Base-by-base conservation (phyloP, 306 rosid genomes). In the Heteromeles arbutifolia region DNA sequence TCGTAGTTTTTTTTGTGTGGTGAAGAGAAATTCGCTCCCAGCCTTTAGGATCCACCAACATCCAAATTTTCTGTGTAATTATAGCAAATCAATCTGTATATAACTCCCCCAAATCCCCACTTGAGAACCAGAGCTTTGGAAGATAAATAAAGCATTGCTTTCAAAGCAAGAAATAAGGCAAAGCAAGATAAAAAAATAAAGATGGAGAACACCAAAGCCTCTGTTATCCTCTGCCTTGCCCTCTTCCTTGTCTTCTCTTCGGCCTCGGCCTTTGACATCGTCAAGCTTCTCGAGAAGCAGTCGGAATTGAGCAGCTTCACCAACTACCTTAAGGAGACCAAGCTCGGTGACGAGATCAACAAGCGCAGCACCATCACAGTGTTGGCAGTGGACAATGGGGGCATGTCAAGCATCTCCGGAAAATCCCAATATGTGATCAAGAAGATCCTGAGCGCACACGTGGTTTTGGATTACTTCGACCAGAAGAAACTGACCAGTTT, bases 341-440 rank as follows among this genome's bases (percentile, higher is more conserved):
- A 90, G 50, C 84, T 93, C 6, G 85, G 74, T 2, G 87, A 79
- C 0, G 50, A 89, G 37, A 86, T 91, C 10, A 91, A 89, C 84
- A 3, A 39, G 10, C 82, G 78, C 5, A 75, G 65, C 11, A 79
- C 84, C 31, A 78, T 86, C 56, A 91, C 97, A 0, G 15, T 91
- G 66, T 84, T 91, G 2, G 89, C 75, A 28, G 11, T 91, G 1
- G 79, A 67, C 57, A 78, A 87, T 22, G 29, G 34, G 0, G 83
- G 76, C 1, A 2, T 80, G 6, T 24, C 80, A 6, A 0, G 69
- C 24, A 43, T 91, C 48, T 7, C 81, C 8, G 88, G 89, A 0
- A 78, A 75, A 34, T 11, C 90, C 4, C 2, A 4, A 4, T 88
- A 82, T 11, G 24, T 58, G 15, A 1, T 84, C 58, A 89, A 87